phyloP scores from a whole-genome alignment of 768 basidiomycete genomes.

The Kwoniella sp. region DNA sequence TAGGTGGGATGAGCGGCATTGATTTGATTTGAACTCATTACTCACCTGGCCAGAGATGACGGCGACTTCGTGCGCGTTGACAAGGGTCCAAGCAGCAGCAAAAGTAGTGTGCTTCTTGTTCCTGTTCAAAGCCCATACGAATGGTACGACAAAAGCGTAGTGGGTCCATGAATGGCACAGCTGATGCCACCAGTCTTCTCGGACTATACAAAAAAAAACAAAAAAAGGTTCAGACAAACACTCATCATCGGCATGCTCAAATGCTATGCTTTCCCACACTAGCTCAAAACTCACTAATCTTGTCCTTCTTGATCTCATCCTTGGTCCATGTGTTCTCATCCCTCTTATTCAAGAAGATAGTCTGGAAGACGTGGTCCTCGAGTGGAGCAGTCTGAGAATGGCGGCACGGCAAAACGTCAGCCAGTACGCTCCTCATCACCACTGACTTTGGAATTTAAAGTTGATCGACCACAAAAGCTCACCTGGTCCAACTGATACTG shows the following conservation, averaged over 20 bases:
- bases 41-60: slow-evolving; percentile 48
- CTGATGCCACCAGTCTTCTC: slow-evolving; percentile 58
- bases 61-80: slow-evolving; percentile 57
- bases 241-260: too few species aligned
- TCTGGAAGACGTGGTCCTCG: slow-evolving; percentile 58
- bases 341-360: slow-evolving; percentile 59
- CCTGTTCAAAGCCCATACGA: slow-evolving; percentile 55
- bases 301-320: slow-evolving; percentile 57
- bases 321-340: slow-evolving; percentile 55
- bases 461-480: slow-evolving; percentile 12
- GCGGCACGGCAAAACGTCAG: too few species aligned
- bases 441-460: too few species aligned
- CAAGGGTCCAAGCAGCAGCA: slow-evolving; percentile 58
- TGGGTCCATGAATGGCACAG: slow-evolving; percentile 55
- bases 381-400: slow-evolving; percentile 39
- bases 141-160: slow-evolving; percentile 56
- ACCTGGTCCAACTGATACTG: slow-evolving; percentile 54
- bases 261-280: not conserved
- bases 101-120: slow-evolving; percentile 54
- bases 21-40: too few species aligned
- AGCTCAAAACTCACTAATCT: slow-evolving; percentile 52
- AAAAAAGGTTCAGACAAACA: not conserved
- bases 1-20: too few species aligned
- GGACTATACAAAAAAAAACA: slow-evolving; percentile 27
- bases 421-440: too few species aligned